Percentiles rank a stretch among this genome's conserved stretches.
phyloP scores from a whole-genome alignment of 495 filamentous ascomycete genomes.

The Aspergillus coremiiformis region DNA sequence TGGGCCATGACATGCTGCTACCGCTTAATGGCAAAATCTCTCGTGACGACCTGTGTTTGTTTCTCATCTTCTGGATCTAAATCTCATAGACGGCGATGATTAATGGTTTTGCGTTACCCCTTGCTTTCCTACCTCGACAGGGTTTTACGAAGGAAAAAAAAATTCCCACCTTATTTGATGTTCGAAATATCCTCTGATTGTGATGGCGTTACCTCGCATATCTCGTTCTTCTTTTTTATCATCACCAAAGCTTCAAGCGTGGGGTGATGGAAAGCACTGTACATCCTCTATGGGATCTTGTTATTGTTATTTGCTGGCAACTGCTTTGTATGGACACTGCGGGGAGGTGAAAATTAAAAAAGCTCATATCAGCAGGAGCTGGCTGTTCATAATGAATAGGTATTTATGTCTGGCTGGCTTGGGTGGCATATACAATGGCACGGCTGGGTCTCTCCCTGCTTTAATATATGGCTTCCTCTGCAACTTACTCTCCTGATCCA shows the following conservation, averaged over 20 bases:
- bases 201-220: slow-evolving; percentile 9
- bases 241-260: neutral
- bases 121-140: slow-evolving; percentile 4
- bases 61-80: slow-evolving; percentile 10
- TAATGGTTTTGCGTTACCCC: slow-evolving; percentile 9
- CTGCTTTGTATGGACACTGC: too few relatives aligned
- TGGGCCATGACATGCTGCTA: slow-evolving; percentile 25
- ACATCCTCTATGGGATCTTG: slow-evolving; percentile 3
- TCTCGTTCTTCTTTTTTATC: slow-evolving; percentile 4
- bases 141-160: neutral
- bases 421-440: neutral
- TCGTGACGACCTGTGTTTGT: slow-evolving; percentile 4
- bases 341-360: too few relatives aligned
- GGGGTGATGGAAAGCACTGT: slow-evolving; percentile 4
- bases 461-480: neutral
- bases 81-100: slow-evolving; percentile 23
- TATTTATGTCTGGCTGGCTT: neutral
- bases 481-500: neutral
- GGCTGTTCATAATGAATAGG: neutral
- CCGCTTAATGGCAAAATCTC: slow-evolving; percentile 16
- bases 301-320: neutral
- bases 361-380: neutral
- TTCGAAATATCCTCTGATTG: slow-evolving; percentile 12
- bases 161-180: slow-evolving; percentile 2
- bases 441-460: neutral